Percentiles rank a stretch among this genome's conserved stretches.
These are phyloP conservation scores for Colletotrichum magnum DNA, from an alignment of 2,329 filamentous ascomycete species.

Conservation along the genomic window DNA sequence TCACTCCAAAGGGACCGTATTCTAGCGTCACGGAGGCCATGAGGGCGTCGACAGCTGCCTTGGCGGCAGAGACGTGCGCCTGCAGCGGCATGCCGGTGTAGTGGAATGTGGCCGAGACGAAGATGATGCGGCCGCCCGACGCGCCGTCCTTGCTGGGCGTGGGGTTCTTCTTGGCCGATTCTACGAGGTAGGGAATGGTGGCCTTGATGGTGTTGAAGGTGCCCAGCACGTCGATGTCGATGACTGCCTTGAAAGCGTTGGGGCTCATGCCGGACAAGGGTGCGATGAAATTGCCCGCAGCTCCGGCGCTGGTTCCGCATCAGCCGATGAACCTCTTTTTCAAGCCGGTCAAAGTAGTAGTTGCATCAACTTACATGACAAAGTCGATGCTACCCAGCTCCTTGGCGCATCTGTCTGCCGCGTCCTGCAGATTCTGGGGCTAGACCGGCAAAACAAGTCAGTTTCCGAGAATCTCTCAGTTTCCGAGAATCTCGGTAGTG, in stretches of 20 bases:
- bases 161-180: slow-evolving; percentile 77
- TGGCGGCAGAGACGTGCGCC: slow-evolving; percentile 91
- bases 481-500: neutral
- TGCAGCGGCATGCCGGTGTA: slow-evolving; percentile 90
- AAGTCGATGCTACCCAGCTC: slow-evolving; percentile 93
- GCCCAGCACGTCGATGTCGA: slow-evolving; percentile 95
- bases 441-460: slow-evolving; percentile 46
- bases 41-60: slow-evolving; percentile 90
- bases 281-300: slow-evolving; percentile 95
- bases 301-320: slow-evolving; percentile 78
- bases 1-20: slow-evolving; percentile 88
- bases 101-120: slow-evolving; percentile 91
- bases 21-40: slow-evolving; percentile 86
- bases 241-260: slow-evolving; percentile 95
- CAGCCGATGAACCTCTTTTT: neutral
- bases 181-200: slow-evolving; percentile 83
- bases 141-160: slow-evolving; percentile 72
- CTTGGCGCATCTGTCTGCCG: slow-evolving; percentile 83
- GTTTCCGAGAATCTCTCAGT: slow-evolving; percentile 2
- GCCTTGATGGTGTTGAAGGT: slow-evolving; percentile 97
- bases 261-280: slow-evolving; percentile 84
- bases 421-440: slow-evolving; percentile 76
- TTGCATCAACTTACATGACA: slow-evolving; percentile 76
- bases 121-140: slow-evolving; percentile 88
- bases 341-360: neutral